These are phyloP conservation scores for Amoebophrya sp. DNA, from an alignment of 169 alveolate species.

Conservation along the genomic window DNA sequence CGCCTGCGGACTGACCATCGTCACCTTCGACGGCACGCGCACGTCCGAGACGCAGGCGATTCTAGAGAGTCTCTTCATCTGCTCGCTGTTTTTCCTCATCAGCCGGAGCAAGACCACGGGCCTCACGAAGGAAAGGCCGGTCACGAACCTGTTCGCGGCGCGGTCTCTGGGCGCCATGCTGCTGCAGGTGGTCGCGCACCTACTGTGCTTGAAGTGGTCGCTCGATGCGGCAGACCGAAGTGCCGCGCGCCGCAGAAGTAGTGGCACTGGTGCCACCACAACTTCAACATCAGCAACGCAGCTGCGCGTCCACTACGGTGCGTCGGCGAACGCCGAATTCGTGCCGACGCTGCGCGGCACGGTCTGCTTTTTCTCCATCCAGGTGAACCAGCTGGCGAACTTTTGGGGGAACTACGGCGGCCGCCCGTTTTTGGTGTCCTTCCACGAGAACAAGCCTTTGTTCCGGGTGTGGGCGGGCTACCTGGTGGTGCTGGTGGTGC, in stretches of 20 bases:
- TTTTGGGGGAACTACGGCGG: not conserved
- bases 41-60: conserved; percentile 88
- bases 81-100: conserved; percentile 22
- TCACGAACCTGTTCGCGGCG: not conserved
- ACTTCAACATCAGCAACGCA: not conserved
- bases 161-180: not conserved
- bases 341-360: conserved; percentile 7
- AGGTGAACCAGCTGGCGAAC: not conserved
- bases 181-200: not conserved
- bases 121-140: not conserved
- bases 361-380: not conserved
- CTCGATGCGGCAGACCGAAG: not conserved
- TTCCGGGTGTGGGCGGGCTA: not conserved
- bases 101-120: not conserved
- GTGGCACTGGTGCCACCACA: no score
- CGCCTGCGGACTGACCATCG: conserved; percentile 78
- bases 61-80: conserved; percentile 45
- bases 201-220: not conserved
- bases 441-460: not conserved
- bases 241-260: no score
- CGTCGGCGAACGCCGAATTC: not conserved
- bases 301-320: no score
- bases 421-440: not conserved
- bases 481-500: not conserved
- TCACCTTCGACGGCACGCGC: conserved; percentile 86